These are phyloP conservation scores for Aegilops bicornis DNA, from an alignment of 176 grass and related monocot species.

Conservation along the genomic window DNA sequence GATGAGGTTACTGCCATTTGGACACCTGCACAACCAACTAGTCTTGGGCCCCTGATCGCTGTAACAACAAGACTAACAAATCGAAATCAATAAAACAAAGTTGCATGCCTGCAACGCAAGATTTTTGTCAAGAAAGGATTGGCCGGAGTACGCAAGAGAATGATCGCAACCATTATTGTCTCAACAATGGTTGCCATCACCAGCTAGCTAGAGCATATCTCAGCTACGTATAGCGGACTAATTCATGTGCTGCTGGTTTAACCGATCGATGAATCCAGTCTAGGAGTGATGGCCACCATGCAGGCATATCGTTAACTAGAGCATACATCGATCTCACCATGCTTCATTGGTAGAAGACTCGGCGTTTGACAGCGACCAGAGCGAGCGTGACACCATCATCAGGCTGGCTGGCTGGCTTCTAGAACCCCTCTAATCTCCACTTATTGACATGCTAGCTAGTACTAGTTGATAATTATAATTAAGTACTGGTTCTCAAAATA, in stretches of 20 bases:
- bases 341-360: no score
- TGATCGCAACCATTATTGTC: neutral
- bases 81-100: neutral
- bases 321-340: no score
- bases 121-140: neutral
- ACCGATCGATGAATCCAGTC: no score
- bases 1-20: neutral
- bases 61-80: neutral
- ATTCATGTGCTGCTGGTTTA: neutral
- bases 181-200: neutral
- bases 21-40: neutral
- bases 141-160: neutral
- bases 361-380: no score
- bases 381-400: no score
- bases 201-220: neutral
- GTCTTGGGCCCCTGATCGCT: no score
- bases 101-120: neutral
- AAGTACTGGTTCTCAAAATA: neutral
- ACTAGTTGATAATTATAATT: neutral
- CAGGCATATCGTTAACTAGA: no score
- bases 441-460: no score
- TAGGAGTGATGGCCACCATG: no score
- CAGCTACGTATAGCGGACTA: neutral
- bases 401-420: no score
- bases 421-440: no score